A percentile compares a stretch with the other conserved stretches of the same genome.
Evolutionary conservation across 108 stramenopile species (phyloP).

Genomic region (Cyclotella choctawhatcheeana): DNA sequence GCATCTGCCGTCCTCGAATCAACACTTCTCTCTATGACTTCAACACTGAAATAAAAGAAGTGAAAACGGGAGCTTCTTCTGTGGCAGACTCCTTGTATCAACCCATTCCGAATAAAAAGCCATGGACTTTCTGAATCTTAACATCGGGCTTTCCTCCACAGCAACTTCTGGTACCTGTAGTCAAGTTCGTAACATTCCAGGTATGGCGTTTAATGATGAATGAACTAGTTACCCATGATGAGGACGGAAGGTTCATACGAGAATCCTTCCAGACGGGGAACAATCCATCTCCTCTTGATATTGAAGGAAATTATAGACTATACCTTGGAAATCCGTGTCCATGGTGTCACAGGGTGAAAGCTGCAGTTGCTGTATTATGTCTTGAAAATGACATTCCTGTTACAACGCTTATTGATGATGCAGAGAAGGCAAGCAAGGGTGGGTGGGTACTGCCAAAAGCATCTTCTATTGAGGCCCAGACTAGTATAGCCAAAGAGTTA

Average conservation of each 20-base stretch:
- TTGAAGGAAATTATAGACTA: constrained; percentile 76
- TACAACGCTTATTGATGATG: constrained; percentile 75
- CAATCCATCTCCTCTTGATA: constrained; percentile 35
- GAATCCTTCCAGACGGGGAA: constrained; percentile 57
- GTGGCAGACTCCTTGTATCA: constrained; percentile 16
- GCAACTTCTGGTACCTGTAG: constrained; percentile 52
- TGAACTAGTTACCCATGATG: constrained; percentile 53
- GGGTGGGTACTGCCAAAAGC: constrained; percentile 80
- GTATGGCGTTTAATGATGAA: constrained; percentile 60
- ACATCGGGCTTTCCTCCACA: constrained; percentile 59
- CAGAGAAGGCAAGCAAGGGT: constrained; percentile 82
- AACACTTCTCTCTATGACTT: neutral
- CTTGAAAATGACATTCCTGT: constrained; percentile 60
- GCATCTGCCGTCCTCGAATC: neutral
- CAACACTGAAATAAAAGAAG: neutral
- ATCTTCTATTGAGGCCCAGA: constrained; percentile 5
- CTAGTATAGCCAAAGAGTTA: constrained; percentile 28
- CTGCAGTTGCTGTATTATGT: constrained; percentile 58
- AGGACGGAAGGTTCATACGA: constrained; percentile 49
- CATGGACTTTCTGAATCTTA: constrained; percentile 54
- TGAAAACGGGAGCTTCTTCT: neutral
- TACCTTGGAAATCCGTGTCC: constrained; percentile 95
- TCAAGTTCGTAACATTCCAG: constrained; percentile 57
- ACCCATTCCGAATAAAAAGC: constrained; percentile 32
- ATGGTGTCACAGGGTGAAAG: constrained; percentile 65